Evolutionary conservation across 176 grass and related monocot species (phyloP).

Genomic region (Urochloa ruziziensis): DNA sequence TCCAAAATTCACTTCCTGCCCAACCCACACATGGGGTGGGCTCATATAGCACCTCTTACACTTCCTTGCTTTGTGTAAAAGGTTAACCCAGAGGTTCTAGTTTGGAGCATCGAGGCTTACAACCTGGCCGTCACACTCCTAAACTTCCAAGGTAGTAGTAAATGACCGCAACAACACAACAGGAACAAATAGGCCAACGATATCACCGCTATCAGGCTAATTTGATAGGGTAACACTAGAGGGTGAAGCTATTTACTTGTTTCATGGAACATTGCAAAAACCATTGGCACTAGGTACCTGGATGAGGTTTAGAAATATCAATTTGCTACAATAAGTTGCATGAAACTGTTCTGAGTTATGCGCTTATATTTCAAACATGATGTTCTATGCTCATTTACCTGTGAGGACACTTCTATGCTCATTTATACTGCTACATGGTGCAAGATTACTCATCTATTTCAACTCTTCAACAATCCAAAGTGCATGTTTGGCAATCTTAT

Average conservation of each 20-base stretch:
- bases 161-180: not conserved
- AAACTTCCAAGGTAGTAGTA: not conserved
- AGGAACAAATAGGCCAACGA: not conserved
- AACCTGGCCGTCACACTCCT: not conserved
- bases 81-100: not conserved
- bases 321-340: slow-evolving; percentile 4
- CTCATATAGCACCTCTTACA: not conserved
- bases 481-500: not conserved
- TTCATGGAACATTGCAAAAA: not conserved
- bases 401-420: not conserved
- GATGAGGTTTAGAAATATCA: not conserved
- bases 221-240: not conserved
- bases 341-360: not conserved
- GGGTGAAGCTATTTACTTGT: not conserved
- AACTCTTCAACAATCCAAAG: not conserved
- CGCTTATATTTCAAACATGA: not conserved
- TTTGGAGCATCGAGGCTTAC: not conserved
- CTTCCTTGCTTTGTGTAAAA: not conserved
- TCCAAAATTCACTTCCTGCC: not conserved
- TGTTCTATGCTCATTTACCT: slow-evolving; percentile 1
- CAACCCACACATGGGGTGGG: not conserved
- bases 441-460: not conserved
- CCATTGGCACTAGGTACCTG: not conserved
- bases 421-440: slow-evolving; percentile 1
- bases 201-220: not conserved